These are phyloP conservation scores for Calonectria crousiana DNA, from an alignment of 2,329 filamentous ascomycete genomes.

Conservation along the genomic window DNA sequence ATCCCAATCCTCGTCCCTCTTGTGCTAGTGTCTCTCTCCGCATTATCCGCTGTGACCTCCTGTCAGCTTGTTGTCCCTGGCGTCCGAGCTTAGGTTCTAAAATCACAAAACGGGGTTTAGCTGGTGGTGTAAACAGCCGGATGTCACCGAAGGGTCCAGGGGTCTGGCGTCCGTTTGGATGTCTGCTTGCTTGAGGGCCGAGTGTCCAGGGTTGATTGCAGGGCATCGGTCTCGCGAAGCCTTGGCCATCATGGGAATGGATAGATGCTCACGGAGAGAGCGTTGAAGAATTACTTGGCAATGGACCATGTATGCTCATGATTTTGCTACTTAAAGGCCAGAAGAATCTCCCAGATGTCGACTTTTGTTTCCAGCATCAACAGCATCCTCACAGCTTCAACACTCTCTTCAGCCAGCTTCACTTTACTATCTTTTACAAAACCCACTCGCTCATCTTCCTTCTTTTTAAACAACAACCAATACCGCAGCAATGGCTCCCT, in stretches of 20 bases:
- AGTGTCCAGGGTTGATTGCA: neutral
- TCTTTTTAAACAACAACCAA: neutral
- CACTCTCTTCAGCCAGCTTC: neutral
- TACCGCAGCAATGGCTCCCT: neutral
- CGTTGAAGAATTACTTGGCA: neutral
- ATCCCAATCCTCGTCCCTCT: neutral
- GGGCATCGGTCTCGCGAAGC: neutral
- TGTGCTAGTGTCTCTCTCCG: neutral
- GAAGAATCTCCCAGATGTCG: neutral
- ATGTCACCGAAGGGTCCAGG: neutral
- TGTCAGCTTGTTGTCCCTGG: neutral
- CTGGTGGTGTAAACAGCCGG: neutral
- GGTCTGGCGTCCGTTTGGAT: neutral
- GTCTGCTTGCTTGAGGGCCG: neutral
- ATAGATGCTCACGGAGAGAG: neutral
- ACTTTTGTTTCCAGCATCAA: neutral
- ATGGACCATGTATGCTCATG: neutral
- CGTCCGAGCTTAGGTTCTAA: neutral
- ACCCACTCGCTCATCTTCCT: neutral
- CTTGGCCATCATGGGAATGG: neutral
- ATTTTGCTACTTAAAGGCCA: neutral
- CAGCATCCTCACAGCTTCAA: neutral
- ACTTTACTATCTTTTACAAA: neutral
- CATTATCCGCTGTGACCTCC: neutral
- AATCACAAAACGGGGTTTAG: neutral